Evolutionary conservation across 192 early-diverging fungal species (phyloP).

Genomic region (Umbelopsis ramanniana): DNA sequence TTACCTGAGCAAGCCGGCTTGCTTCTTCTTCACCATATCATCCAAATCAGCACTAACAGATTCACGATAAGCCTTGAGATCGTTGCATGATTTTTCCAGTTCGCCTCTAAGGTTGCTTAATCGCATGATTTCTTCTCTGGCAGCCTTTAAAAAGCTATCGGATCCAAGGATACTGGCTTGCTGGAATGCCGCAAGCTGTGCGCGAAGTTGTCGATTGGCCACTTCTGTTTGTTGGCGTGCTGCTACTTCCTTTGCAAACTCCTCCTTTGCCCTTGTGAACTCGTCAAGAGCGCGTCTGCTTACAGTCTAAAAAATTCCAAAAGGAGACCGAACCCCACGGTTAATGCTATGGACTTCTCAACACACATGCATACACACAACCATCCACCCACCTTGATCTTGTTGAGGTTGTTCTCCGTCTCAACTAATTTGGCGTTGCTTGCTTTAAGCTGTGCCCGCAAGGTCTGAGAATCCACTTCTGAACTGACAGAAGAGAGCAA

Average conservation of each 20-base stretch:
- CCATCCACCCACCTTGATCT: conserved; percentile 40
- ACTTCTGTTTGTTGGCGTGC: conserved; percentile 29
- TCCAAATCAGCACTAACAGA: conserved; percentile 42
- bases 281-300: conserved; percentile 44
- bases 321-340: not conserved
- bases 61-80: conserved; percentile 38
- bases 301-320: conserved; percentile 26
- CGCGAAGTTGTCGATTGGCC: conserved; percentile 30
- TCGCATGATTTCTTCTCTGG: conserved; percentile 35
- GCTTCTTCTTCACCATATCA: conserved; percentile 36
- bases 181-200: conserved; percentile 28
- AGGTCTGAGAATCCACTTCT: not conserved
- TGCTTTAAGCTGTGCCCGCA: conserved; percentile 31
- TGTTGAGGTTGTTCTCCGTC: conserved; percentile 36
- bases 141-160: conserved; percentile 20
- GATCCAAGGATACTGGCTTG: conserved; percentile 23
- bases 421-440: conserved; percentile 30
- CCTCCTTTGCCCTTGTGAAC: conserved; percentile 47
- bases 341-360: not conserved
- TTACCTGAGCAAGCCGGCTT: conserved; percentile 47
- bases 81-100: conserved; percentile 36
- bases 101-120: conserved; percentile 30
- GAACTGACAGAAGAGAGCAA: not conserved
- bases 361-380: not conserved
- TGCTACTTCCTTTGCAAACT: conserved; percentile 42